Evolutionary conservation across 2,329 filamentous ascomycete species (phyloP).

Genomic region (Pseudopithomyces chartarum): DNA sequence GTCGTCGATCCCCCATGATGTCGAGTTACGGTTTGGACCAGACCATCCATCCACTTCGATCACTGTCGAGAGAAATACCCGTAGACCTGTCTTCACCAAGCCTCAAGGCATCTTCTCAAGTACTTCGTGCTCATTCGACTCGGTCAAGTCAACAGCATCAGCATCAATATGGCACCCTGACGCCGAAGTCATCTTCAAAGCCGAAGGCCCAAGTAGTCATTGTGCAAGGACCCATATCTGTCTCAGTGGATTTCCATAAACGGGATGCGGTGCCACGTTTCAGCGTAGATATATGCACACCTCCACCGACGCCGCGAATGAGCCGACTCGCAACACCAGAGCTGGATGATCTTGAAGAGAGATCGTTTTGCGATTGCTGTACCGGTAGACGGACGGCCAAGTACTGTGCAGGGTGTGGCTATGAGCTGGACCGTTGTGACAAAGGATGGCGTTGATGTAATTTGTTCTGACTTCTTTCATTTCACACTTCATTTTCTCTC

Average conservation of each 20-base stretch:
- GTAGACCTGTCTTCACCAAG: neutral
- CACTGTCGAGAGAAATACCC: neutral
- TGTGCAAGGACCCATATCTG: conserved; percentile 13
- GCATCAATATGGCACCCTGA: conserved; percentile 5
- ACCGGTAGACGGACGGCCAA: conserved; percentile 12
- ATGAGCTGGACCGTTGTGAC: conserved; percentile 5
- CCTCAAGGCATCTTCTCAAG: neutral
- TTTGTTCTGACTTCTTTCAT: neutral
- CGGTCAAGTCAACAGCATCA: neutral
- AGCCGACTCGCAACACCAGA: conserved; percentile 41
- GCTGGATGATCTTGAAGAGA: conserved; percentile 30
- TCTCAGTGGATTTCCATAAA: neutral
- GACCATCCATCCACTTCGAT: neutral
- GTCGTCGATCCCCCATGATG: conserved; percentile 21
- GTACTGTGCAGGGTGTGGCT: conserved; percentile 26
- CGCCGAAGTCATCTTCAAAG: neutral
- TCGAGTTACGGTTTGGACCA: neutral
- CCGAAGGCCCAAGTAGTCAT: conserved; percentile 22
- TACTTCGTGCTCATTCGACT: neutral
- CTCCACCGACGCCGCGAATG: conserved; percentile 39
- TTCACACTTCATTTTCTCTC: neutral
- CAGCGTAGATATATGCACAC: conserved; percentile 11
- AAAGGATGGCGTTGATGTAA: neutral
- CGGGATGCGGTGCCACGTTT: neutral
- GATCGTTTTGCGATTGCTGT: conserved; percentile 42